phyloP scores from a whole-genome alignment of 2,329 filamentous ascomycete genomes.

The Diaporthe batatas region DNA sequence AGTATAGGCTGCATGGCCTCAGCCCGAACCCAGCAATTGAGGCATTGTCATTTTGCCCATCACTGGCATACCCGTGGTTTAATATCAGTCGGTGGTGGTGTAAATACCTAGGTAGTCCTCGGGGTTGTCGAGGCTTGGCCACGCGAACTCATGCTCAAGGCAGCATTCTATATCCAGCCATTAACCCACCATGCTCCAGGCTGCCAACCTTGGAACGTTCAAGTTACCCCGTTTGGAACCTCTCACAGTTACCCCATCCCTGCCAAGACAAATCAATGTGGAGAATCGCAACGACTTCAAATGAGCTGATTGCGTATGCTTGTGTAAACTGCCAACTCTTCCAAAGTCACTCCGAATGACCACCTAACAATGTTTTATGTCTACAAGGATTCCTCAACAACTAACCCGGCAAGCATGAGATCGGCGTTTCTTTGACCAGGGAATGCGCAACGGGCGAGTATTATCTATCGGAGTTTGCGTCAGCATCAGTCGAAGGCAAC shows the following conservation, averaged over 20 bases:
- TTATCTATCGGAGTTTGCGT: not conserved
- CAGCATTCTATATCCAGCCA: not conserved
- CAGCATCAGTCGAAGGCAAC: not conserved
- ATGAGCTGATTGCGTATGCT: too few relatives aligned
- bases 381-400: not conserved
- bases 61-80: too few relatives aligned
- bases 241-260: too few relatives aligned
- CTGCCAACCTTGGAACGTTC: too few relatives aligned
- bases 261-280: too few relatives aligned
- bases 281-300: too few relatives aligned
- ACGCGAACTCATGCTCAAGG: not conserved
- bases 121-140: not conserved
- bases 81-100: too few relatives aligned
- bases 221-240: too few relatives aligned
- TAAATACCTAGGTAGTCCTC: not conserved
- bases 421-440: slow-evolving; percentile 22
- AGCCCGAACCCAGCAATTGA: not conserved
- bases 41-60: slow-evolving; percentile 6
- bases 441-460: slow-evolving; percentile 8
- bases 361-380: too few relatives aligned
- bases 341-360: too few relatives aligned
- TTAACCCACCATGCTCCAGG: not conserved
- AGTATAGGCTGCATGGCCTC: not conserved
- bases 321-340: too few relatives aligned
- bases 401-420: slow-evolving; percentile 2